These are phyloP conservation scores for Lecanoromycetidae sp. DNA, from an alignment of 2,329 filamentous ascomycete species.

Conservation along the genomic window DNA sequence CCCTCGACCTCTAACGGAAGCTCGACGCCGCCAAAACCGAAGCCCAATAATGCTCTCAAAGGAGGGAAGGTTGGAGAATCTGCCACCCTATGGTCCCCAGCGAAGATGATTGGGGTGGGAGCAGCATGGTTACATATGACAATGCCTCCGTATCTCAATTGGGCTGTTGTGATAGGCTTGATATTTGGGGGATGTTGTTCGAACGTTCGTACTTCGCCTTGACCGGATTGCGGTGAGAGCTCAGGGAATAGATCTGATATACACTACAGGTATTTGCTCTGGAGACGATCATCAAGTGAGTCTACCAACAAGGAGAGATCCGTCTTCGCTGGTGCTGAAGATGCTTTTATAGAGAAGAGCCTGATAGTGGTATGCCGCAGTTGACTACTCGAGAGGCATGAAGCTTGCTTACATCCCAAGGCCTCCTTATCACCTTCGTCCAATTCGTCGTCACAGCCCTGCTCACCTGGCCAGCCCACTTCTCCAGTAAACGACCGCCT, in stretches of 20 bases:
- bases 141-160: constrained; percentile 34
- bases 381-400: background rate
- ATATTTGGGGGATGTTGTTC: constrained; percentile 96
- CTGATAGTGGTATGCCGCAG: constrained; percentile 56
- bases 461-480: constrained; percentile 63
- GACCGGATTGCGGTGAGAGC: background rate
- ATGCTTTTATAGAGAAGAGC: constrained; percentile 53
- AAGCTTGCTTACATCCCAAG: constrained; percentile 31
- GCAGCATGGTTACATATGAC: constrained; percentile 1
- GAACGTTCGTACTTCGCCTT: constrained; percentile 50
- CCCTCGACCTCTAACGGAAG: background rate
- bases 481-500: constrained; percentile 54
- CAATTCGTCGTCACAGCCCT: constrained; percentile 76
- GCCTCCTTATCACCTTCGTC: constrained; percentile 75
- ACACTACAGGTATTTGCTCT: constrained; percentile 77
- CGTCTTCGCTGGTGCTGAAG: constrained; percentile 6
- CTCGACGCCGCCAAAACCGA: constrained; percentile 1
- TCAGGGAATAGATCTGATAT: background rate
- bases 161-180: constrained; percentile 59
- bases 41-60: constrained; percentile 1
- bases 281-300: constrained; percentile 87
- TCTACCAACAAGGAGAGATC: constrained; percentile 18
- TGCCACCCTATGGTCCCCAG: background rate
- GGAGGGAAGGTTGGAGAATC: background rate
- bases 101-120: constrained; percentile 3